Percentiles rank a stretch among this genome's conserved stretches.
phyloP scores from a whole-genome alignment of 2,329 filamentous ascomycete species.

The Septoria petroselini region DNA sequence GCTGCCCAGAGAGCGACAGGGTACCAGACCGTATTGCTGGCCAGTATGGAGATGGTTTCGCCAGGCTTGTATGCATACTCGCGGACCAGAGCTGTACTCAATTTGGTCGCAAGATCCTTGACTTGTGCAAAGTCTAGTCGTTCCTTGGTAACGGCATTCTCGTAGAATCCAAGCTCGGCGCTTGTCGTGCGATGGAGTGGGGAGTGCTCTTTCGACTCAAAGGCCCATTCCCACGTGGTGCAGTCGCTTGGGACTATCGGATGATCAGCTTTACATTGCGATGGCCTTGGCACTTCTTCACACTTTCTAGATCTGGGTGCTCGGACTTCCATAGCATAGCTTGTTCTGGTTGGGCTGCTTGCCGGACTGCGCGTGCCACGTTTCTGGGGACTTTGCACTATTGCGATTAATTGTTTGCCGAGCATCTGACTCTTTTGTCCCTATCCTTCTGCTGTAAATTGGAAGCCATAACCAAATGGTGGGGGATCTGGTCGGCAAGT shows the following conservation, averaged over 20 bases:
- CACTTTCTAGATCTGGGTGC: slow-evolving; percentile 46
- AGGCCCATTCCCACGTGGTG: slow-evolving; percentile 60
- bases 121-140: slow-evolving; percentile 56
- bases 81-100: slow-evolving; percentile 58
- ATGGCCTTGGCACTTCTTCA: neutral
- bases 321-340: slow-evolving; percentile 36
- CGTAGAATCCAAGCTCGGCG: slow-evolving; percentile 48
- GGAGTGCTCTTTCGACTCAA: slow-evolving; percentile 53
- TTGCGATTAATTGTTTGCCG: neutral
- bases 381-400: neutral
- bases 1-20: slow-evolving; percentile 60
- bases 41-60: slow-evolving; percentile 59
- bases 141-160: slow-evolving; percentile 58
- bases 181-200: slow-evolving; percentile 38
- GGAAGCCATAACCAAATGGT: neutral
- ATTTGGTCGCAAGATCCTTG: slow-evolving; percentile 54
- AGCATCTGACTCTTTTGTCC: neutral
- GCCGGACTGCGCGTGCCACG: neutral
- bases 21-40: slow-evolving; percentile 64
- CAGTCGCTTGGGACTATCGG: slow-evolving; percentile 51
- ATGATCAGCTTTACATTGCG: slow-evolving; percentile 11
- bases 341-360: neutral
- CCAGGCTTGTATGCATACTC: slow-evolving; percentile 53
- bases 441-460: neutral
- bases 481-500: neutral